Evolutionary conservation across 352 stramenopile species (phyloP).

Genomic region (Blastocystis sp.): DNA sequence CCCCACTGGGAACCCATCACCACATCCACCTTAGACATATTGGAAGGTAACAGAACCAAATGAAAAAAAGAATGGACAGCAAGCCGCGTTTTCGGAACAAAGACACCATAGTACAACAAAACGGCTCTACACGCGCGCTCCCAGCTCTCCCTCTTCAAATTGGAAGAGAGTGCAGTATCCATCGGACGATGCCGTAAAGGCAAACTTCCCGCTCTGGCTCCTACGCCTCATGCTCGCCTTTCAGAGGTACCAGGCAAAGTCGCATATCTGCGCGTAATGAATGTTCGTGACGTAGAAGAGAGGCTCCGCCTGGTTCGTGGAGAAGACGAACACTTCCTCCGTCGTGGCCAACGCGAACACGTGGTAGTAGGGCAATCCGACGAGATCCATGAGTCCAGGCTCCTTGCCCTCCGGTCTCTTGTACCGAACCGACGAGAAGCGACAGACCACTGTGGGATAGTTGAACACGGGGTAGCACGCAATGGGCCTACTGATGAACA

Average conservation of each 20-base stretch:
- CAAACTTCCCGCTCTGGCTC: slow-evolving; percentile 12
- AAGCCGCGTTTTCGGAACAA: too few species aligned
- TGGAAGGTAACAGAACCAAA: not conserved
- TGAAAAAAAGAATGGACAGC: too few species aligned
- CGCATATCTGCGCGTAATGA: slow-evolving; percentile 63
- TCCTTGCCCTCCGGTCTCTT: not conserved
- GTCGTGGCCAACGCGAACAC: slow-evolving; percentile 47
- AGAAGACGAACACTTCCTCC: slow-evolving; percentile 58
- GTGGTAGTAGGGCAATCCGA: slow-evolving; percentile 9
- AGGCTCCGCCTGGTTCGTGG: not conserved
- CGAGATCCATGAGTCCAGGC: not conserved
- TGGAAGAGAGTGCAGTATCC: slow-evolving; percentile 59
- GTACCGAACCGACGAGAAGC: slow-evolving; percentile 25
- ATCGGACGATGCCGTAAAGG: slow-evolving; percentile 49
- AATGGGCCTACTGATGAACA: not conserved
- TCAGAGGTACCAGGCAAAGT: slow-evolving; percentile 23
- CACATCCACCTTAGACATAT: slow-evolving; percentile 73
- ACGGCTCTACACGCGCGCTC: not conserved
- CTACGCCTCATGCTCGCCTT: not conserved
- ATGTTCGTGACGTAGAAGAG: slow-evolving; percentile 57
- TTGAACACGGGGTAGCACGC: slow-evolving; percentile 24
- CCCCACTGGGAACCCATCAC: slow-evolving; percentile 95
- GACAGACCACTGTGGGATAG: slow-evolving; percentile 34
- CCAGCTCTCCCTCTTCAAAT: slow-evolving; percentile 43
- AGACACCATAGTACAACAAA: too few species aligned